A percentile compares a stretch with the other conserved stretches of the same genome.
Evolutionary conservation across 805 yeast genomes (phyloP).

Genomic region (Yamadazyma ubonensis): DNA sequence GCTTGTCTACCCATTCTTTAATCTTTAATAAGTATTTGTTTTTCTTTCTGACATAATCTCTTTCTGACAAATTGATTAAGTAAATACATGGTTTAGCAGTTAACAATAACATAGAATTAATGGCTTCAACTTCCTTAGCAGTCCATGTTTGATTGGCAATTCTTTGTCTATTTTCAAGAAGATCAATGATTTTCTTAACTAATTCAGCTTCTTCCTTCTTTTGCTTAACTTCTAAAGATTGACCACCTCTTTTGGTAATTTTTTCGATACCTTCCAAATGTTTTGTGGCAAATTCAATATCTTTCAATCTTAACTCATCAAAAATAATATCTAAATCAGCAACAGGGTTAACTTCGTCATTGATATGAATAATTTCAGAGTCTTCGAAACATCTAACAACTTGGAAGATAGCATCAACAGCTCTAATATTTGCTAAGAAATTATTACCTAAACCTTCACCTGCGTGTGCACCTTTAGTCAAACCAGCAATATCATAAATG

Average conservation of each 20-base stretch:
- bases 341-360: slow-evolving; percentile 64
- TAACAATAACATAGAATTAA: slow-evolving; percentile 81
- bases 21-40: slow-evolving; percentile 82
- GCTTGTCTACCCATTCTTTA: slow-evolving; percentile 84
- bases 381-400: slow-evolving; percentile 97
- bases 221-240: slow-evolving; percentile 82
- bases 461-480: slow-evolving; percentile 92
- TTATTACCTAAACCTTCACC: slow-evolving; percentile 99
- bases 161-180: slow-evolving; percentile 82
- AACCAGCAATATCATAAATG: slow-evolving; percentile 95
- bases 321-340: slow-evolving; percentile 91
- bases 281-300: slow-evolving; percentile 90
- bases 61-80: slow-evolving; percentile 85
- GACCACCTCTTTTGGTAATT: slow-evolving; percentile 85
- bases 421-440: slow-evolving; percentile 92
- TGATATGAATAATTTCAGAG: slow-evolving; percentile 92
- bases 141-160: slow-evolving; percentile 87
- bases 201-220: slow-evolving; percentile 82
- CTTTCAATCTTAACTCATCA: slow-evolving; percentile 92
- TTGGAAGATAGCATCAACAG: slow-evolving; percentile 97
- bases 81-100: slow-evolving; percentile 96
- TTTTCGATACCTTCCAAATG: slow-evolving; percentile 73
- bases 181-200: slow-evolving; percentile 68
- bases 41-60: slow-evolving; percentile 82
- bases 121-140: slow-evolving; percentile 84